Conservation (phyloP, 2,329 filamentous ascomycete species). For the Cryphonectria radicalis region DNA sequence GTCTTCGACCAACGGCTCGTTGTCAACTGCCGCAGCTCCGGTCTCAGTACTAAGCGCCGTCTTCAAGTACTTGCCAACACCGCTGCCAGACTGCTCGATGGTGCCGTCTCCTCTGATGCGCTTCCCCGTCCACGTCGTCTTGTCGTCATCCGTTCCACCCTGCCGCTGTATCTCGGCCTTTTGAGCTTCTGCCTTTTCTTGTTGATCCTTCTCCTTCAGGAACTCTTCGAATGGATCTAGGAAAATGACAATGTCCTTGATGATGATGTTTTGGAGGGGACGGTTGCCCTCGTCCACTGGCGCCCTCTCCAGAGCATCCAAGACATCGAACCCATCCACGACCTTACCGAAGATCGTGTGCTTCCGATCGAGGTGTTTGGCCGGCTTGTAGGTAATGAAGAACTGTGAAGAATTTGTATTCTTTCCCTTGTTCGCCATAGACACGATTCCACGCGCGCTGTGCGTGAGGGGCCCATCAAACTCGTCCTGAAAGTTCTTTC, state of each 20-base stretch:
- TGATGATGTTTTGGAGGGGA: slow-evolving; percentile 77
- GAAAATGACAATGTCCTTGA: slow-evolving; percentile 83
- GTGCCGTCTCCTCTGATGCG: slow-evolving; percentile 72
- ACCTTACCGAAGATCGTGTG: slow-evolving; percentile 96
- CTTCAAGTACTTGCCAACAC: slow-evolving; percentile 83
- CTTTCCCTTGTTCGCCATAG: slow-evolving; percentile 99
- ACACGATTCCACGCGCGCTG: slow-evolving; percentile 75
- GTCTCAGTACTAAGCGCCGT: slow-evolving; percentile 47
- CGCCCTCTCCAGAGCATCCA: slow-evolving; percentile 77
- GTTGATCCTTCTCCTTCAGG: slow-evolving; percentile 70
- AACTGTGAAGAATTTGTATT: slow-evolving; percentile 96
- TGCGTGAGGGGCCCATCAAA: slow-evolving; percentile 90
- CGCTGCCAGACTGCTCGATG: slow-evolving; percentile 48
- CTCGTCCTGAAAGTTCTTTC: slow-evolving; percentile 92
- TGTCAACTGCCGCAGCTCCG: slow-evolving; percentile 43
- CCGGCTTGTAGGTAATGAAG: slow-evolving; percentile 87
- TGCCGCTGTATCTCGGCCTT: slow-evolving; percentile 64
- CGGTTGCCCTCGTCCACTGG: slow-evolving; percentile 76
- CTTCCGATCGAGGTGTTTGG: slow-evolving; percentile 87
- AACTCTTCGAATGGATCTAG: slow-evolving; percentile 97
- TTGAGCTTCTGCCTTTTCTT: slow-evolving; percentile 60
- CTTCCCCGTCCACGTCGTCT: slow-evolving; percentile 95
- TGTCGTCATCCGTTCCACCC: slow-evolving; percentile 84
- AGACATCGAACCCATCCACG: slow-evolving; percentile 73
- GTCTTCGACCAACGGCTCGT: slow-evolving; percentile 63